Percentiles rank a stretch among this genome's conserved stretches.
Evolutionary conservation across 805 yeast genomes (phyloP).

Genomic region (Yueomyces sp.): DNA sequence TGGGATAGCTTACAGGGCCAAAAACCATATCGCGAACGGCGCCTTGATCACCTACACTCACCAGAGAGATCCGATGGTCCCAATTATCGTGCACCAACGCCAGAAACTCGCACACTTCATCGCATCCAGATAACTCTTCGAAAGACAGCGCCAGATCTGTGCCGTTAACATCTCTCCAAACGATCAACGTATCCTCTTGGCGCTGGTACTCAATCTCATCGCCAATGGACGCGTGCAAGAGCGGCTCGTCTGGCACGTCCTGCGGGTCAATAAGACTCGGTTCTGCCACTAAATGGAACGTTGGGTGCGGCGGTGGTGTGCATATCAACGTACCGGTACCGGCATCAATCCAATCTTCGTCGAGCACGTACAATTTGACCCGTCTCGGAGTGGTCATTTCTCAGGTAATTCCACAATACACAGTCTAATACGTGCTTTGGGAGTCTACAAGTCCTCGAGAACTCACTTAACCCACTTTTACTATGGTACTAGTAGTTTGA

Average conservation of each 20-base stretch:
- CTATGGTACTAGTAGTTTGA: too few species aligned
- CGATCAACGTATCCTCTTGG: constrained; percentile 87
- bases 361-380: constrained; percentile 81
- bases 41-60: constrained; percentile 43
- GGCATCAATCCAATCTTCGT: constrained; percentile 78
- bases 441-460: too few species aligned
- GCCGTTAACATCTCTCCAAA: constrained; percentile 75
- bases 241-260: constrained; percentile 38
- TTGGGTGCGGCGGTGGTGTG: background rate
- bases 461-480: too few species aligned
- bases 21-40: constrained; percentile 56
- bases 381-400: constrained; percentile 37
- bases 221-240: constrained; percentile 54
- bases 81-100: constrained; percentile 46
- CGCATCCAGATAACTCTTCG: constrained; percentile 86
- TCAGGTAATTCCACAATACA: too few species aligned
- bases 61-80: constrained; percentile 56
- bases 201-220: constrained; percentile 77
- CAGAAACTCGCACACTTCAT: constrained; percentile 68
- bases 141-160: constrained; percentile 76
- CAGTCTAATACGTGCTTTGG: too few species aligned
- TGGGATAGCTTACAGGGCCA: constrained; percentile 67
- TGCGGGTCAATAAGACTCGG: constrained; percentile 25
- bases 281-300: too few species aligned
- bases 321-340: constrained; percentile 63